A percentile compares a stretch with the other conserved stretches of the same genome.
Conservation (phyloP, 768 basidiomycete genomes). For the Tylopilus felleus region DNA sequence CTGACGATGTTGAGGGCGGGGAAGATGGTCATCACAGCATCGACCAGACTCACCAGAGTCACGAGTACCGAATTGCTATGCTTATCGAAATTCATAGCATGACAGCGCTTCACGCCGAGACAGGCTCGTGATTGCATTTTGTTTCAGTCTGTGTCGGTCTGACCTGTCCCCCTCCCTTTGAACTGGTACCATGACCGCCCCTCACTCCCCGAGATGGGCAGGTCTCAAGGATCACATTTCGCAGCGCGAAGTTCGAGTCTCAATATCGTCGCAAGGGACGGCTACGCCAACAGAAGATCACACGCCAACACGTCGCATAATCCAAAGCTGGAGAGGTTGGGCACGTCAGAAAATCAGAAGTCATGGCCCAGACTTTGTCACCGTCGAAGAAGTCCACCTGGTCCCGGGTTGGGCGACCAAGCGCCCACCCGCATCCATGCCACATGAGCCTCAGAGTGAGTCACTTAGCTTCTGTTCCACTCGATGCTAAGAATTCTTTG, state of each 20-base stretch:
- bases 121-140: not conserved
- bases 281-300: slow-evolving; percentile 21
- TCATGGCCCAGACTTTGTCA: slow-evolving; percentile 21
- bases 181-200: slow-evolving; percentile 19
- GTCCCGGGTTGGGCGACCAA: slow-evolving; percentile 84
- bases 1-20: not conserved
- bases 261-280: slow-evolving; percentile 19
- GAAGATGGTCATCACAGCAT: slow-evolving; percentile 13
- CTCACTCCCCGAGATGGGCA: slow-evolving; percentile 33
- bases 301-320: slow-evolving; percentile 18
- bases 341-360: slow-evolving; percentile 53
- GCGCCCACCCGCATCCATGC: slow-evolving; percentile 35
- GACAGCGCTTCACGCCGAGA: not conserved
- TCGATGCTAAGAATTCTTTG: not conserved
- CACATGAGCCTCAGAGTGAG: slow-evolving; percentile 29
- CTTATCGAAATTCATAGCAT: not conserved
- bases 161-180: not conserved
- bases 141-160: slow-evolving; percentile 3
- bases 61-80: not conserved
- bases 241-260: slow-evolving; percentile 38
- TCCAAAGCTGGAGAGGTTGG: slow-evolving; percentile 59
- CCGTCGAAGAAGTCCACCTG: slow-evolving; percentile 48
- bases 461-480: not conserved
- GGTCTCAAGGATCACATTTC: slow-evolving; percentile 50
- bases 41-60: not conserved